Evolutionary conservation across 2,329 filamentous ascomycete species (phyloP).

Genomic region (Verticillium klebahnii): DNA sequence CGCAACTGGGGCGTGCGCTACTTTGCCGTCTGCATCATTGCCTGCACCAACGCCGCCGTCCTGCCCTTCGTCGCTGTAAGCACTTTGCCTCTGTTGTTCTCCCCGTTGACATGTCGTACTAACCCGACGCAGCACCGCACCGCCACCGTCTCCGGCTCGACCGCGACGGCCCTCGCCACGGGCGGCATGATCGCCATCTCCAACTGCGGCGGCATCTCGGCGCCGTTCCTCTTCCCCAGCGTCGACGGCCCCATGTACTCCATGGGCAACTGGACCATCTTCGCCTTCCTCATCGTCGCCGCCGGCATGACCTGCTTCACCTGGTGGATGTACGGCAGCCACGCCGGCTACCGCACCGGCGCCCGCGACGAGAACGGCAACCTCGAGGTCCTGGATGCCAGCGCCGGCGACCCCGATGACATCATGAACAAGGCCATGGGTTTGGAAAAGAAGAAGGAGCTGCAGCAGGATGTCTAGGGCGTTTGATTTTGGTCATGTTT

Average conservation of each 20-base stretch:
- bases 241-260: slow-evolving; percentile 24
- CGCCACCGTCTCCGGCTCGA: slow-evolving; percentile 25
- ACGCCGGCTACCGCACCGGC: slow-evolving; percentile 24
- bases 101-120: slow-evolving; percentile 8
- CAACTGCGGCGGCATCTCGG: slow-evolving; percentile 27
- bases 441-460: slow-evolving; percentile 12
- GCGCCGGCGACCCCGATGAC: slow-evolving; percentile 13
- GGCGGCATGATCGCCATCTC: slow-evolving; percentile 29
- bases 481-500: neutral
- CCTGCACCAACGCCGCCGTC: slow-evolving; percentile 26
- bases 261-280: slow-evolving; percentile 29
- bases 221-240: slow-evolving; percentile 27
- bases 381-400: slow-evolving; percentile 17
- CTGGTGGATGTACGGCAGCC: slow-evolving; percentile 25
- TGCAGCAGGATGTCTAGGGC: slow-evolving; percentile 8
- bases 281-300: slow-evolving; percentile 21
- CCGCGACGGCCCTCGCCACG: slow-evolving; percentile 25
- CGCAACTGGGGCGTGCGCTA: slow-evolving; percentile 23
- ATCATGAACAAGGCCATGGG: slow-evolving; percentile 16
- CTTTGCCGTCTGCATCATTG: slow-evolving; percentile 25
- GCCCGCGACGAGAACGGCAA: slow-evolving; percentile 13
- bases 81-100: slow-evolving; percentile 14
- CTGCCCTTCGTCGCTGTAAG: slow-evolving; percentile 22
- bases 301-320: slow-evolving; percentile 20
- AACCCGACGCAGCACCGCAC: slow-evolving; percentile 18